Evolutionary conservation across 2,329 filamentous ascomycete genomes (phyloP).

Genomic region (Botrytis aclada): DNA sequence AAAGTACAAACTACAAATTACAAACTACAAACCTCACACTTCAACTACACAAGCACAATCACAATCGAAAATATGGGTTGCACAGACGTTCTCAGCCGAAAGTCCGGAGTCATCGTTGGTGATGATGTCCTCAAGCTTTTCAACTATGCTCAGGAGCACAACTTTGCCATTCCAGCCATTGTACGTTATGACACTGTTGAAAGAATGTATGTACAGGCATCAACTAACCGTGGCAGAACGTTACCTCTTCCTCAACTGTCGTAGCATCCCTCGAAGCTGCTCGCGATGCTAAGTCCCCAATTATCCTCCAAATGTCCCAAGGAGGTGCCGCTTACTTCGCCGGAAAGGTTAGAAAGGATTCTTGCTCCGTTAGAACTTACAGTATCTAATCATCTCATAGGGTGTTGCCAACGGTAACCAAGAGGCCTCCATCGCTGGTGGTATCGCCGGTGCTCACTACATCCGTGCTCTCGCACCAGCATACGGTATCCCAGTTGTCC

Average conservation of each 20-base stretch:
- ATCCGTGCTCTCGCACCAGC: slow-evolving; percentile 81
- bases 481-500: slow-evolving; percentile 87
- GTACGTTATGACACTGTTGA: slow-evolving; percentile 40
- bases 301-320: slow-evolving; percentile 91
- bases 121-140: slow-evolving; percentile 72
- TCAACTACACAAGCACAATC: slow-evolving; percentile 17
- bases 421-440: slow-evolving; percentile 81
- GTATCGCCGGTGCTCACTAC: slow-evolving; percentile 88
- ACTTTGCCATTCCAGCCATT: slow-evolving; percentile 85
- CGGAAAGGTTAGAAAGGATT: slow-evolving; percentile 59
- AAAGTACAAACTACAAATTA: slow-evolving; percentile 17
- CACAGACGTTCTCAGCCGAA: slow-evolving; percentile 57
- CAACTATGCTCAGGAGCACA: slow-evolving; percentile 82
- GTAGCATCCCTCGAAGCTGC: slow-evolving; percentile 92
- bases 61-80: slow-evolving; percentile 42
- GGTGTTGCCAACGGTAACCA: slow-evolving; percentile 81
- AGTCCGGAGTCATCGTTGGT: slow-evolving; percentile 64
- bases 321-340: slow-evolving; percentile 92
- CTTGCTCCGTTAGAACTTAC: background rate
- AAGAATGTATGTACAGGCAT: background rate
- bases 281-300: slow-evolving; percentile 83
- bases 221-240: slow-evolving; percentile 55
- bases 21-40: slow-evolving; percentile 19
- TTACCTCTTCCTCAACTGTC: slow-evolving; percentile 86
- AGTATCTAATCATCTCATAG: slow-evolving; percentile 39